phyloP scores from a whole-genome alignment of 768 basidiomycete species.

The Crassisporium funariophilum region DNA sequence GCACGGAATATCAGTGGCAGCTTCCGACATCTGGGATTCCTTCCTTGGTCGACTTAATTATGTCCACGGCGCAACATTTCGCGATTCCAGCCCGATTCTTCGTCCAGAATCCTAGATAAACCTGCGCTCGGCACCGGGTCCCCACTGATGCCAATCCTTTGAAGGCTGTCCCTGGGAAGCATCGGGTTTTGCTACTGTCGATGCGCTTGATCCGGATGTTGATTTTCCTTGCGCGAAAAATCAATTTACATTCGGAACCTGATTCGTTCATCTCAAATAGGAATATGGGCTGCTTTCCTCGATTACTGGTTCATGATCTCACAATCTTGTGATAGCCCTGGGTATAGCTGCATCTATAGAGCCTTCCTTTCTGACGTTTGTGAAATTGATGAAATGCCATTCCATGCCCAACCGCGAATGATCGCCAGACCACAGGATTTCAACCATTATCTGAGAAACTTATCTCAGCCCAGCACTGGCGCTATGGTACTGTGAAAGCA shows the following conservation, averaged over 20 bases:
- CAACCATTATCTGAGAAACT: neutral
- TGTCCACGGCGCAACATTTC: slow-evolving; percentile 22
- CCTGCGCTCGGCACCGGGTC: slow-evolving; percentile 21
- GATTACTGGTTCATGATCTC: neutral
- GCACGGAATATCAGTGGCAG: neutral
- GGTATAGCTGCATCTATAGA: neutral
- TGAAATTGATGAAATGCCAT: slow-evolving; percentile 8
- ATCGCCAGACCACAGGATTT: neutral
- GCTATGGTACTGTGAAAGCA: too few species aligned
- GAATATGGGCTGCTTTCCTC: slow-evolving; percentile 1
- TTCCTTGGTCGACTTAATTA: neutral
- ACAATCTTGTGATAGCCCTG: neutral
- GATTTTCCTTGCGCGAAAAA: slow-evolving; percentile 8
- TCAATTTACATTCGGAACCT: neutral
- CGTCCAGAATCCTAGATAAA: slow-evolving; percentile 4
- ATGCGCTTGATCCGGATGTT: slow-evolving; percentile 10
- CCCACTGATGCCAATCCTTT: slow-evolving; percentile 12
- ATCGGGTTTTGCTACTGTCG: neutral
- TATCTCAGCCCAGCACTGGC: too few species aligned
- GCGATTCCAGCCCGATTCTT: slow-evolving; percentile 1
- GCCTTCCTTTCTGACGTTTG: slow-evolving; percentile 9
- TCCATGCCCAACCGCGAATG: neutral
- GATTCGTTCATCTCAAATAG: neutral
- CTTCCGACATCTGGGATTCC: neutral
- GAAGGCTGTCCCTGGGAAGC: slow-evolving; percentile 13